A percentile compares a stretch with the other conserved stretches of the same genome.
Conservation (phyloP, 1,284 basidiomycete species). For the Vanrija sp. region DNA sequence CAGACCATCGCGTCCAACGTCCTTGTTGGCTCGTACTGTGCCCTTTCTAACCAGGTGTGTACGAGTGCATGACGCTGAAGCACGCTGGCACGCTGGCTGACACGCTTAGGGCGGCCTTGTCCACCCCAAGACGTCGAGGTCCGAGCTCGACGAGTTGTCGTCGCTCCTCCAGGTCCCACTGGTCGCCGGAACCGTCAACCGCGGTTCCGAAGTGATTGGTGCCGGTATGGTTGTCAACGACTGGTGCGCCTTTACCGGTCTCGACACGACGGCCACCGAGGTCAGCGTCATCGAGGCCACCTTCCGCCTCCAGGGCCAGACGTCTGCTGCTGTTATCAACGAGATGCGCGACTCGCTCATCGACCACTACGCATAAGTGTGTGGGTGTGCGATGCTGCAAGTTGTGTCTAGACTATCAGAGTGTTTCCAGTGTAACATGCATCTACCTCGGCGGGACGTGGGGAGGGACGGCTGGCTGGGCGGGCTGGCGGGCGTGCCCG, state of each 20-base stretch:
- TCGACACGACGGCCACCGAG: conserved; percentile 97
- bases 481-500: not conserved
- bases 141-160: conserved; percentile 96
- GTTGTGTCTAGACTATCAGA: no score
- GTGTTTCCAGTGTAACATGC: no score
- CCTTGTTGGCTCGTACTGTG: conserved; percentile 92
- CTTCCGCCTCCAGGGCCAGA: conserved; percentile 92
- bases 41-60: conserved; percentile 68
- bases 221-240: conserved; percentile 98
- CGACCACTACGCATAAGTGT: conserved; percentile 77
- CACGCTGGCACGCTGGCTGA: not conserved
- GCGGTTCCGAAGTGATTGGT: conserved; percentile 95
- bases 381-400: no score
- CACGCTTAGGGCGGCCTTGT: conserved; percentile 77
- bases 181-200: conserved; percentile 96
- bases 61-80: not conserved
- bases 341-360: conserved; percentile 93
- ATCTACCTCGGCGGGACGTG: not conserved
- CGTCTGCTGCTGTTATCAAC: conserved; percentile 77
- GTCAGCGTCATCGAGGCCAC: conserved; percentile 96
- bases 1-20: conserved; percentile 97
- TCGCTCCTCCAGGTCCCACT: conserved; percentile 91
- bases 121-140: conserved; percentile 93
- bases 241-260: conserved; percentile 95
- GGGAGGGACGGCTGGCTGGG: not conserved